These are phyloP conservation scores for Pythium insidiosum DNA, from an alignment of 352 stramenopile species.

Conservation along the genomic window DNA sequence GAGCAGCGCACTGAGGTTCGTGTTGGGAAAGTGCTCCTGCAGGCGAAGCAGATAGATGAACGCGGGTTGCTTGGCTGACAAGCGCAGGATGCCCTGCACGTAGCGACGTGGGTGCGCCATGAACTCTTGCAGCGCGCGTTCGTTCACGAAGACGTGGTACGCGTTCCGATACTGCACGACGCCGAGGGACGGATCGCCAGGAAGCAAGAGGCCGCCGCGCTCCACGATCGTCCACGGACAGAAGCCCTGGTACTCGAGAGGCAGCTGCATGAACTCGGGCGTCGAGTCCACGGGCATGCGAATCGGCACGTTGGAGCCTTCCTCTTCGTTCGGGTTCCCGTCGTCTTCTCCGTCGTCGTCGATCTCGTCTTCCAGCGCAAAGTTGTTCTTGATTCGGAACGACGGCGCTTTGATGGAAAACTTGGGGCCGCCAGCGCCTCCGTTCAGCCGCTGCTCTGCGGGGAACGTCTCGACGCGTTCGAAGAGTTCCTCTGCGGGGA, in stretches of 20 bases:
- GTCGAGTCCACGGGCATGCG: slow-evolving; percentile 88
- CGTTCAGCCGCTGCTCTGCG: slow-evolving; percentile 23
- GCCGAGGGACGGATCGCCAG: slow-evolving; percentile 86
- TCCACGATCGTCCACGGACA: slow-evolving; percentile 90
- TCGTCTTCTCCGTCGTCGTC: slow-evolving; percentile 11
- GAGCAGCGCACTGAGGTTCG: slow-evolving; percentile 61
- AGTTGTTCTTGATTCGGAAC: slow-evolving; percentile 23
- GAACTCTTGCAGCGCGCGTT: slow-evolving; percentile 84
- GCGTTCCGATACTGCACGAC: slow-evolving; percentile 86
- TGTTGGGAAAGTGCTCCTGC: slow-evolving; percentile 79
- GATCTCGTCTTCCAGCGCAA: slow-evolving; percentile 27
- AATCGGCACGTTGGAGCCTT: slow-evolving; percentile 43
- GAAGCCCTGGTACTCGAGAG: slow-evolving; percentile 91
- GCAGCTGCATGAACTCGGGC: slow-evolving; percentile 92
- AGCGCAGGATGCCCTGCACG: slow-evolving; percentile 58
- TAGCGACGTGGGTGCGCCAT: slow-evolving; percentile 81
- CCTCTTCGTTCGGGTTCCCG: slow-evolving; percentile 24
- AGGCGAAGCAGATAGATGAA: slow-evolving; percentile 90
- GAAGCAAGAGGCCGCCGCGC: slow-evolving; percentile 82
- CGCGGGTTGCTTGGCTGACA: slow-evolving; percentile 70
- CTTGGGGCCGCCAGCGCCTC: background rate
- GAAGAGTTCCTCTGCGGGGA: slow-evolving; percentile 62
- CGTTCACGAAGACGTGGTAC: slow-evolving; percentile 92
- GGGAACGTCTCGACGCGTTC: slow-evolving; percentile 56
- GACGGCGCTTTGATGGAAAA: slow-evolving; percentile 1